Percentiles rank a stretch among this genome's conserved stretches.
Evolutionary conservation across 1,139 yeast species (phyloP).

Genomic region (Taphrina sp.): DNA sequence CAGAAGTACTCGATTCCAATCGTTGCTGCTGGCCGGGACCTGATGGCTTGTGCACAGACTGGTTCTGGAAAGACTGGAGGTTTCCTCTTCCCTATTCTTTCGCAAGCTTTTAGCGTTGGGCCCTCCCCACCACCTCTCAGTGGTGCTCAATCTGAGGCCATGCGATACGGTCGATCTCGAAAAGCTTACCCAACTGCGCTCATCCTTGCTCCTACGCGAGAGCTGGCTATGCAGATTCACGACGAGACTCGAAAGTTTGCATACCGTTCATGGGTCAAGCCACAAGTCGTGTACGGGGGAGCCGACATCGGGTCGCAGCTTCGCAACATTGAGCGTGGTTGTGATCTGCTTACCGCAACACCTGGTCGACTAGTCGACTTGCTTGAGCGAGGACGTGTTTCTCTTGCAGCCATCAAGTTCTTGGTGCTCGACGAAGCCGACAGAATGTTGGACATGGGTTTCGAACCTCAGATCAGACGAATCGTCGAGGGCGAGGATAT

Average conservation of each 20-base stretch:
- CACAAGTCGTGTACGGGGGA: slow-evolving; percentile 98
- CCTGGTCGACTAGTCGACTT: slow-evolving; percentile 98
- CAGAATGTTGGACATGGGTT: slow-evolving; percentile 99
- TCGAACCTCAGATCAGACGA: slow-evolving; percentile 98
- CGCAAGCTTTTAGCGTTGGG: slow-evolving; percentile 85
- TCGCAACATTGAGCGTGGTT: slow-evolving; percentile 86
- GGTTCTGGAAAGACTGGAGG: slow-evolving; percentile 99
- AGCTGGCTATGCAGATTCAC: slow-evolving; percentile 91
- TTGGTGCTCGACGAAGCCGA: slow-evolving; percentile 98
- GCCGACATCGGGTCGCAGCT: slow-evolving; percentile 87
- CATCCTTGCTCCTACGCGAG: slow-evolving; percentile 98
- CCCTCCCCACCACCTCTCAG: slow-evolving; percentile 63
- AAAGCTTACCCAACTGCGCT: slow-evolving; percentile 93
- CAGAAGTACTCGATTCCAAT: slow-evolving; percentile 98
- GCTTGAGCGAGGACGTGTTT: slow-evolving; percentile 89
- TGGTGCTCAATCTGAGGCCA: slow-evolving; percentile 50
- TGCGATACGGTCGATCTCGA: slow-evolving; percentile 45
- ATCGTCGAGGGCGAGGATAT: slow-evolving; percentile 96
- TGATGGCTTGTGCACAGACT: slow-evolving; percentile 99
- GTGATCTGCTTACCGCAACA: slow-evolving; percentile 94
- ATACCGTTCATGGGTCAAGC: slow-evolving; percentile 97
- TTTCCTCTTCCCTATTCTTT: slow-evolving; percentile 93
- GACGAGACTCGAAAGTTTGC: slow-evolving; percentile 95
- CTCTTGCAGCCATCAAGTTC: slow-evolving; percentile 84
- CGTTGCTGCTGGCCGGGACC: slow-evolving; percentile 91